A percentile compares a stretch with the other conserved stretches of the same genome.
These are phyloP conservation scores for Alternaria dauci DNA, from an alignment of 2,329 filamentous ascomycete species.

Conservation along the genomic window DNA sequence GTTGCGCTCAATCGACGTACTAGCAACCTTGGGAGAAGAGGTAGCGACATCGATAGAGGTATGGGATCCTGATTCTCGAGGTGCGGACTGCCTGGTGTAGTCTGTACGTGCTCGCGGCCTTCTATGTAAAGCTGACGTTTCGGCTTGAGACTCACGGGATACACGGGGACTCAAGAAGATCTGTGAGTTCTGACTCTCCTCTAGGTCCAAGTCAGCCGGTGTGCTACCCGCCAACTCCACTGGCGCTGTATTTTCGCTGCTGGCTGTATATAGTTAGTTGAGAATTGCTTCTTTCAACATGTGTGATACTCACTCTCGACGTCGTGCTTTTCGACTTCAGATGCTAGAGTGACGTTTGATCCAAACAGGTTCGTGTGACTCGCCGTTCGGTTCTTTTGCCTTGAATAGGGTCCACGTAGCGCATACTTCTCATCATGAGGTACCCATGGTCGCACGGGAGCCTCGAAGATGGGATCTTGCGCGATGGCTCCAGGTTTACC, in stretches of 20 bases:
- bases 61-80: neutral
- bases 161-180: slow-evolving; percentile 6
- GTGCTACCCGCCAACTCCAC: slow-evolving; percentile 42
- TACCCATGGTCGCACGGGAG: slow-evolving; percentile 34
- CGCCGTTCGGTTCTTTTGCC: slow-evolving; percentile 27
- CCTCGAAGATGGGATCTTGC: slow-evolving; percentile 30
- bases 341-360: slow-evolving; percentile 32
- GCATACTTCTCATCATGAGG: slow-evolving; percentile 19
- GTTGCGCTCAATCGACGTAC: slow-evolving; percentile 27
- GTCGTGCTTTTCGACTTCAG: slow-evolving; percentile 20
- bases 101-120: slow-evolving; percentile 10
- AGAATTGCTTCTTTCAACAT: neutral
- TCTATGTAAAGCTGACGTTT: neutral
- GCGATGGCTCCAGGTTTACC: slow-evolving; percentile 14
- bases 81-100: neutral
- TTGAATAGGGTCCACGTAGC: slow-evolving; percentile 34
- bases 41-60: slow-evolving; percentile 8
- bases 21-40: slow-evolving; percentile 19
- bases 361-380: slow-evolving; percentile 33
- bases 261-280: slow-evolving; percentile 21
- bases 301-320: slow-evolving; percentile 25
- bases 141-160: neutral
- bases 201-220: slow-evolving; percentile 29
- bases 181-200: slow-evolving; percentile 22
- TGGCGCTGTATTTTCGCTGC: slow-evolving; percentile 26